Evolutionary conservation across 2,329 filamentous ascomycete species (phyloP).

Genomic region (Colletotrichum costaricense): DNA sequence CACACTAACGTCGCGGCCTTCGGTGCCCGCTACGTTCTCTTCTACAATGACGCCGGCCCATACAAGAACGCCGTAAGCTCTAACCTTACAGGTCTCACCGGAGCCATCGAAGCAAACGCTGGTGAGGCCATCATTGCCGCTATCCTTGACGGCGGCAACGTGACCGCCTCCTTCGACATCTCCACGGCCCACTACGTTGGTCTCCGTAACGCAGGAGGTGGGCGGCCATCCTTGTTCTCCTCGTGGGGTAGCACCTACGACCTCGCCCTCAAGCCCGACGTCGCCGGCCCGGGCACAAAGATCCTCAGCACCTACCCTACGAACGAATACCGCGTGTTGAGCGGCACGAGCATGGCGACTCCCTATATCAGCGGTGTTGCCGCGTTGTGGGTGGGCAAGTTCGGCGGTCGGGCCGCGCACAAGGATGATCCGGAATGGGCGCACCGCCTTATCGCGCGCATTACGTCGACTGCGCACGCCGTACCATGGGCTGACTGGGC

Average conservation of each 20-base stretch:
- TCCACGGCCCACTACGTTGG: constrained; percentile 38
- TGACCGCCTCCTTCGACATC: constrained; percentile 44
- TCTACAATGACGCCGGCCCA: constrained; percentile 43
- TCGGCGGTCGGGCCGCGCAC: constrained; percentile 44
- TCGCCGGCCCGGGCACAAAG: constrained; percentile 54
- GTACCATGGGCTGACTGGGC: constrained; percentile 43
- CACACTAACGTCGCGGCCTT: constrained; percentile 41
- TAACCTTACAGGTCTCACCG: not conserved
- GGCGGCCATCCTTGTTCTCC: constrained; percentile 50
- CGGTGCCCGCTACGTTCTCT: constrained; percentile 42
- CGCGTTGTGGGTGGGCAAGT: constrained; percentile 46
- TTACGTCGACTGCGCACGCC: constrained; percentile 46
- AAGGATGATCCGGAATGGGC: constrained; percentile 45
- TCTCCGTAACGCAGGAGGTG: constrained; percentile 41
- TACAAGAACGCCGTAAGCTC: not conserved
- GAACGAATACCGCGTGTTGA: constrained; percentile 50
- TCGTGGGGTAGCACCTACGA: constrained; percentile 57
- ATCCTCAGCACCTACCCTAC: constrained; percentile 54
- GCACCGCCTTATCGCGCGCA: constrained; percentile 42
- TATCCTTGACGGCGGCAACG: constrained; percentile 39
- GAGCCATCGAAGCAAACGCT: constrained; percentile 34
- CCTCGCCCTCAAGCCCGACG: constrained; percentile 54
- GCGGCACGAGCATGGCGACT: constrained; percentile 61
- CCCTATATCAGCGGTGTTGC: constrained; percentile 57
- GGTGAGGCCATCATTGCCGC: constrained; percentile 42